Evolutionary conservation across 108 stramenopile species (phyloP).

Genomic region (Nitzschia inconspicua): DNA sequence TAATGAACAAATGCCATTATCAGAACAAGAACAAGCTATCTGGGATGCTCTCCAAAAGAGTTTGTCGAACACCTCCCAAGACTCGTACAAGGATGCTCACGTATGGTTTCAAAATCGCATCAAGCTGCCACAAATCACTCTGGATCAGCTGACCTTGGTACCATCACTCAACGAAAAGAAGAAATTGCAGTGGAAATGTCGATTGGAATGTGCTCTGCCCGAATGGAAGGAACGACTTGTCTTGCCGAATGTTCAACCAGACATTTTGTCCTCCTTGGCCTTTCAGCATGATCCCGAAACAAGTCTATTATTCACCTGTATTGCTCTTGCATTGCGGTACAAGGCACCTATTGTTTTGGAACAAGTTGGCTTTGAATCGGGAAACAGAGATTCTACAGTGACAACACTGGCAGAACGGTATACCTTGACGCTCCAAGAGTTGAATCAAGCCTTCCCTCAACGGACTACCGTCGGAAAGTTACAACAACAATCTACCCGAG

Average conservation of each 20-base stretch:
- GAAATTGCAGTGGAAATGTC: background rate
- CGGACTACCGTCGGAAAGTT: slow-evolving; percentile 20
- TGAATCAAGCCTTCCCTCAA: slow-evolving; percentile 34
- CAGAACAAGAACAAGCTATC: background rate
- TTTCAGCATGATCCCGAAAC: slow-evolving; percentile 24
- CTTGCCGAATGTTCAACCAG: slow-evolving; percentile 4
- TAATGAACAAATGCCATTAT: background rate
- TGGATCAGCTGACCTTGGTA: slow-evolving; percentile 31
- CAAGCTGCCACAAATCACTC: slow-evolving; percentile 28
- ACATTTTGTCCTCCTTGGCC: slow-evolving; percentile 12
- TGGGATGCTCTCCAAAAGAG: background rate
- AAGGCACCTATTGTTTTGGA: slow-evolving; percentile 41
- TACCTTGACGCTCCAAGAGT: background rate
- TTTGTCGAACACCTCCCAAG: background rate
- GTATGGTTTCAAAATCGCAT: slow-evolving; percentile 27
- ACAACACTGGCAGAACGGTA: too few species aligned
- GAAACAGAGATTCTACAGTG: background rate
- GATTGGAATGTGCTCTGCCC: slow-evolving; percentile 14
- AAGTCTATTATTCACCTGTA: slow-evolving; percentile 17
- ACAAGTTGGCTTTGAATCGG: background rate
- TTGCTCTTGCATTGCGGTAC: slow-evolving; percentile 45
- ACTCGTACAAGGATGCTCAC: slow-evolving; percentile 13
- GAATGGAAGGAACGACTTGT: slow-evolving; percentile 4
- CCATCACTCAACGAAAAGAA: background rate
- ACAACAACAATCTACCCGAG: slow-evolving; percentile 28